Evolutionary conservation across 345 rosid species (phyloP).

Genomic region (Geranium brycei): DNA sequence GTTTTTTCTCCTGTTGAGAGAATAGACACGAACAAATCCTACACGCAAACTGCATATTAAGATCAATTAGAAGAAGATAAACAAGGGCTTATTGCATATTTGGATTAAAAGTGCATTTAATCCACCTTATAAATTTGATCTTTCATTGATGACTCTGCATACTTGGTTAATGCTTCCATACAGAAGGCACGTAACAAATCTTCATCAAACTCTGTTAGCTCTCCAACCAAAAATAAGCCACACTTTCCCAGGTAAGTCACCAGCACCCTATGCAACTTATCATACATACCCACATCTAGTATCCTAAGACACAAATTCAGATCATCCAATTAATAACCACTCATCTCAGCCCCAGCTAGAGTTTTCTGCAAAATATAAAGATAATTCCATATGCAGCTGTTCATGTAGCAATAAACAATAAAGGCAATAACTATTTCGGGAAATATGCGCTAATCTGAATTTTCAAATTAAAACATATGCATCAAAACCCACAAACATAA

Average conservation of each 20-base stretch:
- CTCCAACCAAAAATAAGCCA: conserved; percentile 37
- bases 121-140: conserved; percentile 59
- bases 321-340: conserved; percentile 1
- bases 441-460: too few species aligned
- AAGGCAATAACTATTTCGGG: too few species aligned
- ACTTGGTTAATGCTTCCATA: conserved; percentile 28
- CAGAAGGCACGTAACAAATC: conserved; percentile 35
- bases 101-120: conserved; percentile 1
- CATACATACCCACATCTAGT: conserved; percentile 45
- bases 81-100: not conserved
- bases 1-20: conserved; percentile 21
- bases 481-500: not conserved
- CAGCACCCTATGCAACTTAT: conserved; percentile 44
- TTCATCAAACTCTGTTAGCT: conserved; percentile 29
- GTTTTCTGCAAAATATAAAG: not conserved
- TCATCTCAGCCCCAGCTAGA: conserved; percentile 9
- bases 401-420: not conserved
- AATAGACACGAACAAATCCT: conserved; percentile 48
- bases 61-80: conserved; percentile 10
- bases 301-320: conserved; percentile 25
- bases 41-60: conserved; percentile 47
- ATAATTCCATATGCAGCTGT: not conserved
- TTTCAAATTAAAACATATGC: too few species aligned
- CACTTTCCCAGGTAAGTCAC: conserved; percentile 41
- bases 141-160: conserved; percentile 38